These are phyloP conservation scores for Fusarium xylarioides DNA, from an alignment of 2,329 filamentous ascomycete genomes.

Conservation along the genomic window DNA sequence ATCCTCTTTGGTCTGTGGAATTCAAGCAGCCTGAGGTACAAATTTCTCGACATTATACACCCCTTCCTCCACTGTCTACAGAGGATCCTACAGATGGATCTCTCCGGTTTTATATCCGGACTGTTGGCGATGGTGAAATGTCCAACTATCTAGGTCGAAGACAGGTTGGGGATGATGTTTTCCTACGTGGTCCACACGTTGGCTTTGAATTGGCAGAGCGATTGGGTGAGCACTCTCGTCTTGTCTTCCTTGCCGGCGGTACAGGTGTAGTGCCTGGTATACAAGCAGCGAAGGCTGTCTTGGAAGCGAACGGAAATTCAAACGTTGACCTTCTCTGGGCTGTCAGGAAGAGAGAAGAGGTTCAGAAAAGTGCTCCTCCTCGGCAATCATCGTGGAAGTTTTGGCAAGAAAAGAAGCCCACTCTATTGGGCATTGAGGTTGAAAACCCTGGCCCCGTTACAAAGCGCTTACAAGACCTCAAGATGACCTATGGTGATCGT, in stretches of 20 bases:
- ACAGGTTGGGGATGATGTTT: conserved; percentile 68
- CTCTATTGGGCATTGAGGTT: conserved; percentile 34
- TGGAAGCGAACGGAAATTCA: conserved; percentile 49
- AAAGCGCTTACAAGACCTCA: conserved; percentile 69
- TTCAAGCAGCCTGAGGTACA: conserved; percentile 95
- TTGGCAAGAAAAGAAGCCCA: conserved; percentile 28
- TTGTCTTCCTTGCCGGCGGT: conserved; percentile 90
- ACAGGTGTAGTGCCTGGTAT: conserved; percentile 92
- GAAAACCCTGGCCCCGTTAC: conserved; percentile 61
- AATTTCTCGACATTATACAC: conserved; percentile 91
- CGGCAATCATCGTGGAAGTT: conserved; percentile 40
- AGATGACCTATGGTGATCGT: conserved; percentile 62
- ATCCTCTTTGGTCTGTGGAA: conserved; percentile 86
- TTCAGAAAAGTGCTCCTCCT: conserved; percentile 47
- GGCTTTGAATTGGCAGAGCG: conserved; percentile 65
- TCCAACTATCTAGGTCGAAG: conserved; percentile 80
- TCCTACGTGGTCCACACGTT: conserved; percentile 80
- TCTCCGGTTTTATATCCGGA: conserved; percentile 81
- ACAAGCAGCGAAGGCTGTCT: conserved; percentile 75
- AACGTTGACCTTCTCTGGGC: conserved; percentile 84
- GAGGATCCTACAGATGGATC: conserved; percentile 49
- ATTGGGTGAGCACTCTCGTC: conserved; percentile 46
- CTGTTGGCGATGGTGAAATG: conserved; percentile 82
- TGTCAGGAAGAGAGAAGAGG: conserved; percentile 66
- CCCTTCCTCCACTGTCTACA: conserved; percentile 67